Evolutionary conservation across 306 rosid species (phyloP).

Genomic region (Geum urbanum): DNA sequence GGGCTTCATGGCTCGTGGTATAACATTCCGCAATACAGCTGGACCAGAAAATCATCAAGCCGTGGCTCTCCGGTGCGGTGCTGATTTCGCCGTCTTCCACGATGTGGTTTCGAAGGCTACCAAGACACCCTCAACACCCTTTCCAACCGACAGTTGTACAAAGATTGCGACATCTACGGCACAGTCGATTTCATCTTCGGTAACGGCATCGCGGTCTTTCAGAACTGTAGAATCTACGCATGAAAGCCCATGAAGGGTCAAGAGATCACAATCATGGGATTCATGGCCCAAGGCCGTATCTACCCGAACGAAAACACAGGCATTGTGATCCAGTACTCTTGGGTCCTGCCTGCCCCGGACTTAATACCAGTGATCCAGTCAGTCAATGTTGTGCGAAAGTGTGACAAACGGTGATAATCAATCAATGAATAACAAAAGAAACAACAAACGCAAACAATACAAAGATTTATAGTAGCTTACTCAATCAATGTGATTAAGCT

Average conservation of each 20-base stretch:
- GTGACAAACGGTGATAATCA: too few relatives aligned
- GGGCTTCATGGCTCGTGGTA: constrained; percentile 49
- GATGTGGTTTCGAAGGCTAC: constrained; percentile 51
- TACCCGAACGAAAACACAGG: constrained; percentile 53
- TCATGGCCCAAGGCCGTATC: constrained; percentile 50
- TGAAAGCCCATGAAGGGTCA: constrained; percentile 41
- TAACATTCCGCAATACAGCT: constrained; percentile 52
- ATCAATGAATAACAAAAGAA: too few relatives aligned
- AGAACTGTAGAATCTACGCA: constrained; percentile 45
- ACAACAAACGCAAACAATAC: too few relatives aligned
- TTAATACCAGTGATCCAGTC: constrained; percentile 25
- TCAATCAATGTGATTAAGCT: too few relatives aligned
- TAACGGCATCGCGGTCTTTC: constrained; percentile 44
- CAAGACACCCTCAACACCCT: constrained; percentile 60
- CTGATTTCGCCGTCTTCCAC: constrained; percentile 51
- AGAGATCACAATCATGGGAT: constrained; percentile 35
- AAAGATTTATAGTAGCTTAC: too few relatives aligned
- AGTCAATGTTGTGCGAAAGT: not conserved
- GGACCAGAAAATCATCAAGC: constrained; percentile 63
- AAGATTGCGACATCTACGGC: constrained; percentile 49
- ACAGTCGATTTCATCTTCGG: constrained; percentile 60
- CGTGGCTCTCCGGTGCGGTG: constrained; percentile 49
- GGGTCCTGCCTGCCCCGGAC: constrained; percentile 40
- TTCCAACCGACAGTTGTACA: constrained; percentile 54
- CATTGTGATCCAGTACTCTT: constrained; percentile 35